phyloP scores from a whole-genome alignment of 2,329 filamentous ascomycete species.

The Aspergillus ustus region DNA sequence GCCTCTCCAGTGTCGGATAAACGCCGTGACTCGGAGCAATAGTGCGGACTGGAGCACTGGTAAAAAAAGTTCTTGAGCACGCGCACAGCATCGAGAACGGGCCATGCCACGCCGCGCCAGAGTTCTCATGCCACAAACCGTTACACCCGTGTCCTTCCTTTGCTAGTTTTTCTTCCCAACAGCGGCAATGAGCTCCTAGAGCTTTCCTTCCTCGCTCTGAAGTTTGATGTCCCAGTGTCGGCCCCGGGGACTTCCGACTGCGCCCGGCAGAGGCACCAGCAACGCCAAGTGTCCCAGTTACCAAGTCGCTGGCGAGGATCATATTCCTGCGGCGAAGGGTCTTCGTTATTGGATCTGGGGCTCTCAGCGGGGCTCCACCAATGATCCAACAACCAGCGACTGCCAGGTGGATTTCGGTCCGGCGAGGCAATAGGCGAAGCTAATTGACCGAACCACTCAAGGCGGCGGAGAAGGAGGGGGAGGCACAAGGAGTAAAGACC shows the following conservation, averaged over 20 bases:
- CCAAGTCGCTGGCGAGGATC: constrained; percentile 14
- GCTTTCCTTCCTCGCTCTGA: background rate
- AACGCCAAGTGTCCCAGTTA: constrained; percentile 12
- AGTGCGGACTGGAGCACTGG: background rate
- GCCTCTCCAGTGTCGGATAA: background rate
- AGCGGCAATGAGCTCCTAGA: background rate
- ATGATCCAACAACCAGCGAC: background rate
- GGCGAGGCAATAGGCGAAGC: background rate
- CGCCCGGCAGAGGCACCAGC: constrained; percentile 1
- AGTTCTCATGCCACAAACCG: background rate
- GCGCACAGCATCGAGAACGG: background rate
- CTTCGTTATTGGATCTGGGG: constrained; percentile 14
- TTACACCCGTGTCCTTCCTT: background rate
- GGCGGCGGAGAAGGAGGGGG: background rate
- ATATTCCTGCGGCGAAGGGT: constrained; percentile 9
- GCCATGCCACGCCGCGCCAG: constrained; percentile 6
- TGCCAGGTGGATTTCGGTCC: background rate
- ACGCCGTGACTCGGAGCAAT: constrained; percentile 2
- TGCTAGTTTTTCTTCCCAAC: background rate
- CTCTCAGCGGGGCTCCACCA: constrained; percentile 7
- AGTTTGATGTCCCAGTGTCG: background rate
- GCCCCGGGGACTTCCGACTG: background rate
- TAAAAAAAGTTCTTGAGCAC: background rate
- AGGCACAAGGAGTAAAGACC: background rate
- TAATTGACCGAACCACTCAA: constrained; percentile 13